Base-by-base conservation (phyloP, 768 basidiomycete species). In the Serendipita sp. region DNA sequence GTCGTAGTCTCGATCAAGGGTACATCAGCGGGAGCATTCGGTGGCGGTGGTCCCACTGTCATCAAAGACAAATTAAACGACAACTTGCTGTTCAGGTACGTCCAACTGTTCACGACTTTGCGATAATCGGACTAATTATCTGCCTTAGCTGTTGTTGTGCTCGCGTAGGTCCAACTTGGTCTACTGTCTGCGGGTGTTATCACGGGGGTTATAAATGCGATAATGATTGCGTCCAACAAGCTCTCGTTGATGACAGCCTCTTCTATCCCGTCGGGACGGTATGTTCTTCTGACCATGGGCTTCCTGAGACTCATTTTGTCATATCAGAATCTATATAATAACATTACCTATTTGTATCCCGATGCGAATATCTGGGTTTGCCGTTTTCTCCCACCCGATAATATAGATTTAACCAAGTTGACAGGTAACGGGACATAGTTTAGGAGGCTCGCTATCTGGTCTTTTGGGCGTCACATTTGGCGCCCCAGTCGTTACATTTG, bases 1-100 rank as follows among this genome's bases (percentile, higher is more conserved):
- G 89, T 97, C 28, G 78, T 96, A 34, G 78, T 97, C 64, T 82
- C 91, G 28, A 79, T 97, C 74, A 97, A 98, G 71, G 95, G 95
- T 16, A 98, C 95, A n/a, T n/a, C n/a, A n/a, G n/a, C n/a, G n/a
- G n/a, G n/a, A n/a, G n/a, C n/a, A n/a, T n/a, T n/a, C n/a, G n/a
- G n/a, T n/a, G n/a, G n/a, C n/a, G n/a, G n/a, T n/a, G n/a, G n/a
- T n/a, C n/a, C n/a, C n/a, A n/a, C 94, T 7, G 80, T 83, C 45
- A 80, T 79, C 70, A 96, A 88, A 73, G 95, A 98, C 77, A 95
- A 93, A 75, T 74, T 86, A 65, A 98, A 98, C 74, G 94, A 97
- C 70, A 98, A 95, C 71, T 76, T 94, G n/a, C 76, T 98, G 38
- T 95, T 95, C 76, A 88, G 86, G 67, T 32, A 34, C 5, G 30